phyloP scores from a whole-genome alignment of 1,139 yeast genomes.

The Geotrichum histeridarum region DNA sequence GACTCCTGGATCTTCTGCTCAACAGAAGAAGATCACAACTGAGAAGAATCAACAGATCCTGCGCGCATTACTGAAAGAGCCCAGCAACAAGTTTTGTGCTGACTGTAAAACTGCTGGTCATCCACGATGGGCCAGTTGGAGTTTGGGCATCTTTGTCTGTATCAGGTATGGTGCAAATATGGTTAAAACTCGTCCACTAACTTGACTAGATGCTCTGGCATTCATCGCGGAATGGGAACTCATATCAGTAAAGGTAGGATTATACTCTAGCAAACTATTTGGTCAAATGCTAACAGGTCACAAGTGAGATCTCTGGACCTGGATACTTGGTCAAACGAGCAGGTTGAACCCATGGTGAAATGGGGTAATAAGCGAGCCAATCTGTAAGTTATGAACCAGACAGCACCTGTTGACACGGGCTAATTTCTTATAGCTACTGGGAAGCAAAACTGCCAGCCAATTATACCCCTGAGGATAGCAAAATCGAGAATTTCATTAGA shows the following conservation, averaged over 20 bases:
- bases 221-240: slow-evolving; percentile 92
- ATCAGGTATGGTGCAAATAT: slow-evolving; percentile 39
- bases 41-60: slow-evolving; percentile 62
- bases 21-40: slow-evolving; percentile 18
- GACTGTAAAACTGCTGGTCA: slow-evolving; percentile 87
- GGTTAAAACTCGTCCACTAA: background rate
- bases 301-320: slow-evolving; percentile 66
- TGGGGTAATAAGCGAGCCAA: slow-evolving; percentile 88
- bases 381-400: slow-evolving; percentile 33
- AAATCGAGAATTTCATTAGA: slow-evolving; percentile 81
- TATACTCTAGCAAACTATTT: background rate
- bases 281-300: background rate
- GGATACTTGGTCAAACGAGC: slow-evolving; percentile 96
- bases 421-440: slow-evolving; percentile 46
- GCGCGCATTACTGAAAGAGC: slow-evolving; percentile 67
- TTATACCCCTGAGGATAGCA: slow-evolving; percentile 77
- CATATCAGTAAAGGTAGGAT: slow-evolving; percentile 52
- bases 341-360: slow-evolving; percentile 69
- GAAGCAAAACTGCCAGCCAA: slow-evolving; percentile 67
- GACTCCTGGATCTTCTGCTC: slow-evolving; percentile 7
- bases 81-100: slow-evolving; percentile 73
- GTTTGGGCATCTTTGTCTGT: slow-evolving; percentile 85
- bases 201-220: slow-evolving; percentile 69
- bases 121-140: slow-evolving; percentile 99
- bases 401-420: background rate